phyloP scores from a whole-genome alignment of 176 grass and related monocot genomes.

The Avena insularis region DNA sequence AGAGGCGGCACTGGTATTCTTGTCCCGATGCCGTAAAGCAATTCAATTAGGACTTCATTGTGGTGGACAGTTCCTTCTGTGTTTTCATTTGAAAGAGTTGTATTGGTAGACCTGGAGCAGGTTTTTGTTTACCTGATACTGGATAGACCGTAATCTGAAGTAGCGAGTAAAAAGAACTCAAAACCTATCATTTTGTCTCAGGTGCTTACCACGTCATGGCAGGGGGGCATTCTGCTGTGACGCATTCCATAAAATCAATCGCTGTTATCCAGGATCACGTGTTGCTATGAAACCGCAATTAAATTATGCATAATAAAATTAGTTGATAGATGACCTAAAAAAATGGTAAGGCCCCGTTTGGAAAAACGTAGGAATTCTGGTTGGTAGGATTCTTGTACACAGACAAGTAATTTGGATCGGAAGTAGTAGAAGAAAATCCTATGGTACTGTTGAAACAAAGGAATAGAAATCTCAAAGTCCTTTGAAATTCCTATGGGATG shows the following conservation, averaged over 20 bases:
- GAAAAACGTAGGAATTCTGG: no score
- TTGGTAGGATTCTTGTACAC: no score
- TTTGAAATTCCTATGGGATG: no score
- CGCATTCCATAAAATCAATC: neutral
- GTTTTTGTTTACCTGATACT: slow-evolving; percentile 14
- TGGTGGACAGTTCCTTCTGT: slow-evolving; percentile 13
- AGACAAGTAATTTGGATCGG: no score
- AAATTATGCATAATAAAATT: neutral
- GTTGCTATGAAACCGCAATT: neutral
- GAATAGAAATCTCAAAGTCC: no score
- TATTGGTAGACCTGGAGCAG: slow-evolving; percentile 16
- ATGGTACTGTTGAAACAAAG: no score
- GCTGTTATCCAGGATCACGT: neutral
- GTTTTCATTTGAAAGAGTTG: slow-evolving; percentile 27
- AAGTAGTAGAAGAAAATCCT: no score
- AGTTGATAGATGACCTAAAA: no score
- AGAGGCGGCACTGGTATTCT: neutral
- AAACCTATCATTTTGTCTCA: neutral
- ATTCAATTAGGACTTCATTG: slow-evolving; percentile 8
- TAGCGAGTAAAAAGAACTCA: neutral
- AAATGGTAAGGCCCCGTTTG: no score
- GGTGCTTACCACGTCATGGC: neutral
- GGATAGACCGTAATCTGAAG: neutral
- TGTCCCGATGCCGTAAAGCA: neutral
- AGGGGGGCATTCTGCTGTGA: neutral